These are phyloP conservation scores for Chytriomyces confervae DNA, from an alignment of 192 early-diverging fungal genomes.

Conservation along the genomic window DNA sequence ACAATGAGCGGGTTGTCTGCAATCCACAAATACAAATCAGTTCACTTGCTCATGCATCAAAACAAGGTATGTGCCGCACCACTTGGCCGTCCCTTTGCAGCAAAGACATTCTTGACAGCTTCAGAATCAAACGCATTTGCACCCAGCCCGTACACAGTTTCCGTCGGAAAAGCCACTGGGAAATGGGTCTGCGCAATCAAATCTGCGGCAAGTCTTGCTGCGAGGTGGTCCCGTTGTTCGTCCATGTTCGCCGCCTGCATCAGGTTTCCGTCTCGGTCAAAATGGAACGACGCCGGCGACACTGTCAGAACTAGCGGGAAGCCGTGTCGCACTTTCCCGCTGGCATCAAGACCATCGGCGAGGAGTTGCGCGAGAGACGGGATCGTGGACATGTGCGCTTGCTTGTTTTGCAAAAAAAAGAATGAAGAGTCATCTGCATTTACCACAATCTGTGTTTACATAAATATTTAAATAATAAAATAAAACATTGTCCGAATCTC, in stretches of 20 bases:
- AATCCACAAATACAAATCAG: background rate
- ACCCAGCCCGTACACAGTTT: slow-evolving; percentile 97
- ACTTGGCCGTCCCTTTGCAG: slow-evolving; percentile 83
- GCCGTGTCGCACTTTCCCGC: background rate
- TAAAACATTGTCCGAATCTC: too few relatives aligned
- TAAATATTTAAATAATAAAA: too few relatives aligned
- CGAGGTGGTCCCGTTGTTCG: slow-evolving; percentile 12
- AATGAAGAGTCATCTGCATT: too few relatives aligned
- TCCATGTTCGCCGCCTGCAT: background rate
- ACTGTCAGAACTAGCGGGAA: slow-evolving; percentile 24
- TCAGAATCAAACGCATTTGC: slow-evolving; percentile 76
- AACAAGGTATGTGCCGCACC: background rate
- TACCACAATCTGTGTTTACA: too few relatives aligned
- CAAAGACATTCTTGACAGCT: slow-evolving; percentile 80
- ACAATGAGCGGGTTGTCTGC: slow-evolving; percentile 98
- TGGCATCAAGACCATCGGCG: too few relatives aligned
- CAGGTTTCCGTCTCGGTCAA: background rate
- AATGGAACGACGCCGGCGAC: slow-evolving; percentile 14
- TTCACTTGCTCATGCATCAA: background rate
- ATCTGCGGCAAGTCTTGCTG: slow-evolving; percentile 1
- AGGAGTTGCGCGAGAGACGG: too few relatives aligned
- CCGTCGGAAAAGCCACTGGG: slow-evolving; percentile 91
- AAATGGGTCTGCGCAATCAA: background rate
- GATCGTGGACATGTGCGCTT: too few relatives aligned
- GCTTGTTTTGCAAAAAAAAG: too few relatives aligned